Base-by-base conservation (phyloP, 257 asterid genomes). In the Ajuga chamaepitys region DNA sequence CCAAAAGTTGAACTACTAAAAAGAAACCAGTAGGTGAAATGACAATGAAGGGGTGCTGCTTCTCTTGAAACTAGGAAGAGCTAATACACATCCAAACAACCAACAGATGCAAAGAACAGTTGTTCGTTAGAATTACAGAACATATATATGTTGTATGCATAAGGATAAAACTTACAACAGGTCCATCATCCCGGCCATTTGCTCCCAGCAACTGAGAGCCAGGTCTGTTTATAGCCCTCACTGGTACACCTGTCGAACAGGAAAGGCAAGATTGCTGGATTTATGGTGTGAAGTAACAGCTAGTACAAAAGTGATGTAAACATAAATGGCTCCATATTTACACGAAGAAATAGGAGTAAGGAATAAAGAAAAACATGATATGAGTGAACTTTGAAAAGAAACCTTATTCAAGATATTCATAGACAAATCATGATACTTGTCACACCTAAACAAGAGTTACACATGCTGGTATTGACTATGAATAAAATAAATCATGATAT, bases 111-210 rank as follows among this genome's bases (percentile, higher is more conserved):
- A 67, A 35, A 3, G 9, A 34, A 3, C 7, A 45, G 35, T n/a
- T 40, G 6, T 53, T 18, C 51, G 61, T 67, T 51, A 25, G 38
- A 14, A 13, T 48, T 52, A 52, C 54, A 10, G 67, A 48, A n/a
- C 42, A 63, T 10, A 54, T 13, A 30, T n/a, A 38, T 47, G 58
- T 57, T 34, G 12, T 13, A 45, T 9, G 46, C 35, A 60, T 55
- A 46, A 34, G 45, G 63, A 42, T 58, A 52, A 60, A 69, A 86
- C 99, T 85, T 82, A 94, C 99, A 73, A 83, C 60, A 62, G 88
- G 90, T 17, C 99, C 99, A 78, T 94, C 99, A 86, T 94, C 99
- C 71, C 99, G 90, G 69, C 95, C 99, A 83, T 88, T 90, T 53
- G 92, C 88, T 64, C 97, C 99, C 38, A 89, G 80, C 78, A 86